Conservation (phyloP, 192 early-diverging fungal genomes). For the Coemansia sp. region DNA sequence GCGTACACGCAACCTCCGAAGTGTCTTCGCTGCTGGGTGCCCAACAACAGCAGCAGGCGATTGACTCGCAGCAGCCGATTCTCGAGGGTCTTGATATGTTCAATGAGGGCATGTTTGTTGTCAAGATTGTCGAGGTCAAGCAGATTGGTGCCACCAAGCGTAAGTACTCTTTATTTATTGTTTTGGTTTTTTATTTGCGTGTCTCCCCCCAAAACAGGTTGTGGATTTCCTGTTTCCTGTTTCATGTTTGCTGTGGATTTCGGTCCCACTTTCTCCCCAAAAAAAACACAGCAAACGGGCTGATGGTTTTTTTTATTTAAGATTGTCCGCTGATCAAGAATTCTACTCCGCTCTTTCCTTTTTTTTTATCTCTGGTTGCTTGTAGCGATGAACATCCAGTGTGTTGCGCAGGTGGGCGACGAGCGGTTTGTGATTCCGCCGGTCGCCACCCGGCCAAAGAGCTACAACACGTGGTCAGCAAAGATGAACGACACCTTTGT, state of each 20-base stretch:
- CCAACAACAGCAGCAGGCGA: neutral
- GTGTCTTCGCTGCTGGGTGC: constrained; percentile 19
- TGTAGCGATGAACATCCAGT: constrained; percentile 51
- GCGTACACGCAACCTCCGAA: constrained; percentile 28
- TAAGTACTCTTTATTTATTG: constrained; percentile 8
- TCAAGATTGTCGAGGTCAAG: constrained; percentile 48
- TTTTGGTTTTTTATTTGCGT: neutral
- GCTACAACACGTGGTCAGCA: constrained; percentile 43
- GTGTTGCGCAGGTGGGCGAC: constrained; percentile 47
- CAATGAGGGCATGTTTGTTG: constrained; percentile 50
- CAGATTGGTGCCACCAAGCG: constrained; percentile 33
- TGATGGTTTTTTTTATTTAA: neutral
- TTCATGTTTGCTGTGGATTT: constrained; percentile 7
- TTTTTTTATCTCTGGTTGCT: neutral
- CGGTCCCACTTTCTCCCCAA: neutral
- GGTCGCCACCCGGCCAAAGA: constrained; percentile 31
- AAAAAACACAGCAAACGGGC: neutral
- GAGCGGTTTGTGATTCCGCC: constrained; percentile 52
- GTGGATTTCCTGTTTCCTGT: neutral
- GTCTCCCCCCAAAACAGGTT: neutral
- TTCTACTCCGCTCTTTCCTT: neutral
- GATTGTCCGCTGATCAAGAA: constrained; percentile 1
- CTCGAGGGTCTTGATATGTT: constrained; percentile 14
- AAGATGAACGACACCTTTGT: constrained; percentile 55
- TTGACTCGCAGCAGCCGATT: neutral